Base-by-base conservation (phyloP, 495 filamentous ascomycete species). In the Chaetomium tenue region DNA sequence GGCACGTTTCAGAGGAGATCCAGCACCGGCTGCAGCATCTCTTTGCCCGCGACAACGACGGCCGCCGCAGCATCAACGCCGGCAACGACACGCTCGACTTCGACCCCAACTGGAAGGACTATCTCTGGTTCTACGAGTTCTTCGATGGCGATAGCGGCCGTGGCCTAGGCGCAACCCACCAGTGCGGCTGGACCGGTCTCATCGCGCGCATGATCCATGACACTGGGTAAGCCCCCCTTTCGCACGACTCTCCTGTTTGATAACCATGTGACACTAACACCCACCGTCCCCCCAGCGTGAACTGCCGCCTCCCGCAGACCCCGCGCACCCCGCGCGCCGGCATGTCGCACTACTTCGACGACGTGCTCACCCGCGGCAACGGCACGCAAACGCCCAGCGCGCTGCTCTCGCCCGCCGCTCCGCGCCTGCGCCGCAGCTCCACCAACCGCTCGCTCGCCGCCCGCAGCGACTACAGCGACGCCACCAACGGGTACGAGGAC, bases 191-290 rank as follows among this genome's bases (percentile, higher is more conserved):
- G 94, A 97, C 93, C n/a, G 94, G 93, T 0, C 72, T 98, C 54
- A 91, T 98, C 70, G 93, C 93, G 11, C 93, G 95, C 72, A 87
- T 98, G 85, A 97, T 98, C 58, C 93, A 98, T 65, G 93, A 98
- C 68, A 96, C 93, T 64, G 93, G 91, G 90, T 89, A 84, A 75
- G 88, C 75, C 58, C 58, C 20, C 25, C 15, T 9, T 13, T 33
- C 22, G n/a, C 55, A 16, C 16, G 33, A 18, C 37, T n/a, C 22
- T 11, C n/a, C n/a, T n/a, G n/a, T n/a, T 18, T 20, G 42, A 20
- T 55, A 26, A 47, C 22, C 20, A 2, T 54, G 70, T 61, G 56
- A 30, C 60, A 61, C 69, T 74, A 58, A 72, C 66, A 37, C 30
- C 18, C 16, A 13, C n/a, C n/a, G 20, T 56, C 9, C 4, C 12